phyloP scores from a whole-genome alignment of 345 rosid species.

The Alliaria petiolata region DNA sequence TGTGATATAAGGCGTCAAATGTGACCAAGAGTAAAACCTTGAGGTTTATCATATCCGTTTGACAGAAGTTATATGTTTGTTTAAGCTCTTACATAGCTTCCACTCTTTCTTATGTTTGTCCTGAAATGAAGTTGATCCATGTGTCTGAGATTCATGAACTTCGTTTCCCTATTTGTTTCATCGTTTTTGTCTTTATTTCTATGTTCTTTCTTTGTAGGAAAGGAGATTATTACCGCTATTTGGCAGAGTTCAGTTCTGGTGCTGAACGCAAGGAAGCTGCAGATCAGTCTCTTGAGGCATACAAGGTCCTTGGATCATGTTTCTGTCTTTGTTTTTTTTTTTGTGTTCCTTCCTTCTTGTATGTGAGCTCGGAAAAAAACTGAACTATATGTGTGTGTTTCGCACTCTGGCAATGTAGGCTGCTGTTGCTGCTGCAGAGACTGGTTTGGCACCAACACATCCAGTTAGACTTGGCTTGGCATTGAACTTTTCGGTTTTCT shows the following conservation, averaged over 20 bases:
- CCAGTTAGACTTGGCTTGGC: constrained; percentile 56
- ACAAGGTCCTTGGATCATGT: constrained; percentile 27
- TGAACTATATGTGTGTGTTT: background rate
- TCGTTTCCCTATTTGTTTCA: background rate
- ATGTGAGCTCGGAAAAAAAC: background rate
- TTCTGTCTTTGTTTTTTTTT: background rate
- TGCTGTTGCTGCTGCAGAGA: constrained; percentile 48
- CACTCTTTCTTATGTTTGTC: background rate
- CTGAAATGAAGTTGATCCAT: background rate
- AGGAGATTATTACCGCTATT: constrained; percentile 54
- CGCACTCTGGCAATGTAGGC: constrained; percentile 28
- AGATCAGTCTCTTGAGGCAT: constrained; percentile 51
- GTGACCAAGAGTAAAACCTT: background rate
- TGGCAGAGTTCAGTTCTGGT: constrained; percentile 51
- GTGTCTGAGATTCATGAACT: background rate
- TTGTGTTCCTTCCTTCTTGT: background rate
- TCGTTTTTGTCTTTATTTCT: background rate
- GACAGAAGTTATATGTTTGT: background rate
- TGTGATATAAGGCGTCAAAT: background rate
- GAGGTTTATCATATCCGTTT: background rate
- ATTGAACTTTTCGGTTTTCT: constrained; percentile 53
- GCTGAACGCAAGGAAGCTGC: constrained; percentile 52
- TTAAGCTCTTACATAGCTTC: background rate
- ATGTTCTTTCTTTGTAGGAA: constrained; percentile 34
- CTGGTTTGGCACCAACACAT: constrained; percentile 51